Percentiles rank a stretch among this genome's conserved stretches.
phyloP scores from a whole-genome alignment of 2,329 filamentous ascomycete species.

The Penicillium decumbens region DNA sequence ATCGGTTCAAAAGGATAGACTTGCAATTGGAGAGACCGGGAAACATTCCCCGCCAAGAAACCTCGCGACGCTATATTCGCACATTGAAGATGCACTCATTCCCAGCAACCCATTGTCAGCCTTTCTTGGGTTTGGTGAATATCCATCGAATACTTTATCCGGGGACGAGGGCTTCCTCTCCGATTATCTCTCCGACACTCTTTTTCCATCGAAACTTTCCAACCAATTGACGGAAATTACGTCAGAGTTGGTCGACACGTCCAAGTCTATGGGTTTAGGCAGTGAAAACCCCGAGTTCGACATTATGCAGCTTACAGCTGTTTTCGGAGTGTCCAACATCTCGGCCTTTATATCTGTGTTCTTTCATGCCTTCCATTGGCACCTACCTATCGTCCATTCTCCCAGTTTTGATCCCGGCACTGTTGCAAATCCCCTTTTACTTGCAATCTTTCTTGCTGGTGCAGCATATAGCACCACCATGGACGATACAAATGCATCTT shows the following conservation, averaged over 20 bases:
- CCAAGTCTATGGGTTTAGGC: slow-evolving; percentile 22
- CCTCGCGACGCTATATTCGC: slow-evolving; percentile 25
- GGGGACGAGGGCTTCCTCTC: slow-evolving; percentile 17
- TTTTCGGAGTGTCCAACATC: slow-evolving; percentile 27
- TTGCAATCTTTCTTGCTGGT: slow-evolving; percentile 28
- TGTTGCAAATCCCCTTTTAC: slow-evolving; percentile 24
- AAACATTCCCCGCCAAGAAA: slow-evolving; percentile 27
- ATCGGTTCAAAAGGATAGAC: slow-evolving; percentile 23
- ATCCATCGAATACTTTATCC: slow-evolving; percentile 9
- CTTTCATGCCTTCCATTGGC: slow-evolving; percentile 33
- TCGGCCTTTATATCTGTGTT: slow-evolving; percentile 27
- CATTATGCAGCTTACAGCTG: slow-evolving; percentile 17
- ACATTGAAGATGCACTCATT: slow-evolving; percentile 26
- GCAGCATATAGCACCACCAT: slow-evolving; percentile 25
- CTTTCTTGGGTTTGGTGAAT: slow-evolving; percentile 11
- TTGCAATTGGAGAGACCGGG: slow-evolving; percentile 32
- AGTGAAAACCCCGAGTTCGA: slow-evolving; percentile 8
- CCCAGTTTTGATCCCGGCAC: slow-evolving; percentile 29
- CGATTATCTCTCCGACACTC: slow-evolving; percentile 14
- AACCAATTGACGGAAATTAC: slow-evolving; percentile 25
- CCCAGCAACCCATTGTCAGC: slow-evolving; percentile 18
- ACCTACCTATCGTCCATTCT: slow-evolving; percentile 30
- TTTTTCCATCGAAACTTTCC: slow-evolving; percentile 22
- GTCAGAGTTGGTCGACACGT: slow-evolving; percentile 28
- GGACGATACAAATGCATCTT: slow-evolving; percentile 13